Evolutionary conservation across 2,329 filamentous ascomycete species (phyloP).

Genomic region (Hymenoscyphus linearis): DNA sequence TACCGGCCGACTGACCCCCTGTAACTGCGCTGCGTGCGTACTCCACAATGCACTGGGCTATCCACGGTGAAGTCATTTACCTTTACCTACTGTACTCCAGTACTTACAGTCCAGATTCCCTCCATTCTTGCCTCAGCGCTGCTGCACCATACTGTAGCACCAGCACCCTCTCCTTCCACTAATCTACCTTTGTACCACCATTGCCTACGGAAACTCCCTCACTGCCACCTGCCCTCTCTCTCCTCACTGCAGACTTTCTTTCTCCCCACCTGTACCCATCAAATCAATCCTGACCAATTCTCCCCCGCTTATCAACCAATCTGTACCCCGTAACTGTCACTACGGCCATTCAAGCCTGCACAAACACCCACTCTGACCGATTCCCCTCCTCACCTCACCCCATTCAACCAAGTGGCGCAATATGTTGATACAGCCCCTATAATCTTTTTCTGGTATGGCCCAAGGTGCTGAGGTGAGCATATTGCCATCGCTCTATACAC

Average conservation of each 20-base stretch:
- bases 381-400: not conserved
- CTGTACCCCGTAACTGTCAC: not conserved
- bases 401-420: conserved; percentile 3
- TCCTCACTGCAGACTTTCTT: not conserved
- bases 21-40: not conserved
- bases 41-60: not conserved
- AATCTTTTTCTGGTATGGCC: conserved; percentile 9
- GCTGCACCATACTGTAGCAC: too few relatives aligned
- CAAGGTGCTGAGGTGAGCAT: conserved; percentile 12
- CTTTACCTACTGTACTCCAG: too few relatives aligned
- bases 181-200: not conserved
- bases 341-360: not conserved
- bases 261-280: not conserved
- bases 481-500: conserved; percentile 4
- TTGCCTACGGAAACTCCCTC: not conserved
- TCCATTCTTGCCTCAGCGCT: not conserved
- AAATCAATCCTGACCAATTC: not conserved
- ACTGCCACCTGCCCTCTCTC: not conserved
- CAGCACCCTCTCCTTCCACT: not conserved
- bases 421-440: conserved; percentile 9
- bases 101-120: not conserved
- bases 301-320: not conserved
- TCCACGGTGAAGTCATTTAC: not conserved
- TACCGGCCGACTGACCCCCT: not conserved
- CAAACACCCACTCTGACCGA: not conserved